Evolutionary conservation across 2,329 filamentous ascomycete species (phyloP).

Genomic region (Aureobasidium sp.): DNA sequence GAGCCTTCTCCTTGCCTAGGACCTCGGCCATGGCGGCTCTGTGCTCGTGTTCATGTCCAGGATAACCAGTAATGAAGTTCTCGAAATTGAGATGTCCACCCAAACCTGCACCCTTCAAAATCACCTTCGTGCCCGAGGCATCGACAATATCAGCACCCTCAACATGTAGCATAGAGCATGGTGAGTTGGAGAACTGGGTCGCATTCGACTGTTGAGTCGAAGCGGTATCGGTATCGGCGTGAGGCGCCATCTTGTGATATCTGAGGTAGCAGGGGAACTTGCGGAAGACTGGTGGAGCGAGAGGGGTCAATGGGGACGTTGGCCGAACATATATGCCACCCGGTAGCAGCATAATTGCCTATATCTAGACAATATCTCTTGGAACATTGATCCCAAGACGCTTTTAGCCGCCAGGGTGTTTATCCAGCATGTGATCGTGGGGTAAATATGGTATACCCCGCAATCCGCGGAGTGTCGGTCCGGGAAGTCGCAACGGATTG

Average conservation of each 20-base stretch:
- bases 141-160: conserved; percentile 41
- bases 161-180: conserved; percentile 31
- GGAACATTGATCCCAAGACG: neutral
- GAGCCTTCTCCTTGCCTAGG: conserved; percentile 47
- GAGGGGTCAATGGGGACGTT: neutral
- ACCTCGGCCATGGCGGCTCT: conserved; percentile 46
- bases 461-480: neutral
- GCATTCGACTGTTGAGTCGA: neutral
- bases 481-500: neutral
- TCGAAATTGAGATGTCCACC: conserved; percentile 37
- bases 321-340: neutral
- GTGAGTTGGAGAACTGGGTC: neutral
- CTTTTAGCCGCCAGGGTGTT: conserved; percentile 7
- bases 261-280: too few species aligned
- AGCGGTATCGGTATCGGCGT: neutral
- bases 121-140: conserved; percentile 35
- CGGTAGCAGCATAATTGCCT: conserved; percentile 8
- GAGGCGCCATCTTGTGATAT: conserved; percentile 2
- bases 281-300: too few species aligned
- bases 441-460: neutral
- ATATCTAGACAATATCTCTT: neutral
- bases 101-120: conserved; percentile 40
- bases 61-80: conserved; percentile 54
- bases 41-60: conserved; percentile 49
- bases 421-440: conserved; percentile 7